Base-by-base conservation (phyloP, 306 rosid genomes). In the Neltuma alba region DNA sequence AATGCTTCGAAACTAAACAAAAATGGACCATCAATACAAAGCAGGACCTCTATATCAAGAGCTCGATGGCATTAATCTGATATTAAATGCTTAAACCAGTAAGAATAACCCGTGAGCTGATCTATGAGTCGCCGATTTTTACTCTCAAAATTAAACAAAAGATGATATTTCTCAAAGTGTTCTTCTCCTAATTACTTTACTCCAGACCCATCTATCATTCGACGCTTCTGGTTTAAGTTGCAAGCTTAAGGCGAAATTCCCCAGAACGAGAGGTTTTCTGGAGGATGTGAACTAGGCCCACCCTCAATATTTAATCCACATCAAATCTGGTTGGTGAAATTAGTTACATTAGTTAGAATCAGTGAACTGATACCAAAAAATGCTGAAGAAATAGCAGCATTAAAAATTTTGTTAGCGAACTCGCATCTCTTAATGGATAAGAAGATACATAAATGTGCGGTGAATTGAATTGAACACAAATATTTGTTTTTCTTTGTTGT, bases 1-100 rank as follows among this genome's bases (percentile, higher is more conserved):
- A 67, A 77, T 34, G 55, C 78, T 61, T 31, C 40, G 67, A 27
- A 62, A 60, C 38, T 28, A 36, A 48, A 61, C 36, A 82, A 70
- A 48, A n/a, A 70, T 25, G 45, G 72, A 37, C 70, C 31, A 61
- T 47, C 23, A 54, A 45, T 65, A 76, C 37, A 73, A 75, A 75
- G 50, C 27, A 33, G 80, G 41, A 47, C 42, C 23, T 65, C 50
- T 21, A 10, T 68, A 36, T 28, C 72, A 25, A 74, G 45, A 65
- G 68, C 30, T 50, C 45, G n/a, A 50, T 18, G 52, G 45, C n/a
- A 27, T 21, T 54, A 9, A 64, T 73, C 37, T 14, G 47, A 80
- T 20, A 37, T 47, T 7, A 20, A 34, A 69, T n/a, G 70, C 42
- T 23, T 20, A 69, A 54, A 25, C 40, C 66, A 33, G 55, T 55